Base-by-base conservation (phyloP, 1,139 yeast species). In the Pichia cactophila region DNA sequence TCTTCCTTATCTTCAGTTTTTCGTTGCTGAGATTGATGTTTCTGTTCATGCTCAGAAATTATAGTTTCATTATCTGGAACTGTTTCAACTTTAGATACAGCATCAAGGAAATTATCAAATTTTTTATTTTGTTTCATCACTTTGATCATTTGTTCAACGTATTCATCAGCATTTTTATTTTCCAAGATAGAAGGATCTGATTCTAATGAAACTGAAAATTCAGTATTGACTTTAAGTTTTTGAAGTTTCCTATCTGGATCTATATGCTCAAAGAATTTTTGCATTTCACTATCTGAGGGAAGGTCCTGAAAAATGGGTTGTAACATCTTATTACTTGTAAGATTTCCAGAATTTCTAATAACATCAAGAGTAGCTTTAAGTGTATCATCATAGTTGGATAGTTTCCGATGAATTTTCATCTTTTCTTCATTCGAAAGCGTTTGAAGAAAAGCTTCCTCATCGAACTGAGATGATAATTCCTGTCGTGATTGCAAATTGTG, bases 291-390 rank as follows among this genome's bases (percentile, higher is more conserved):
- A 26, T 50, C 53, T 29, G 46, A 42, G 5, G 50, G 47, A 14
- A 45, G 29, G 37, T 35, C 17, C 8, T 45, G 45, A 20, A 48
- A 45, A 12, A 43, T 23, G 16, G 53, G 48, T 12, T 42, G 26
- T 14, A 45, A 20, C 11, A 39, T 23, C 20, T 39, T 33, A 12
- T 55, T 52, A 41, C 58, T 58, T 26, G 62, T 58, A 10, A 58
- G 50, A 42, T 60, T 61, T 5, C 65, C 58, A 53, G 41, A 17
- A 6, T 57, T 63, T 50, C 61, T 64, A 48, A 62, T 64, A 4
- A 66, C 63, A 37, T 55, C 58, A 38, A 67, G 44, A 11, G 60
- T 62, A 9, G 54, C 47, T 50, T 64, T 65, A 38, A 63, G 56
- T n/a, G 63, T 57, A 10, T 61, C 64, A n/a, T 56, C 63, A 40